Evolutionary conservation across 306 rosid genomes (phyloP), one percentile per base, ranked within the genome.

Genomic region (Cajanus cajan): DNA sequence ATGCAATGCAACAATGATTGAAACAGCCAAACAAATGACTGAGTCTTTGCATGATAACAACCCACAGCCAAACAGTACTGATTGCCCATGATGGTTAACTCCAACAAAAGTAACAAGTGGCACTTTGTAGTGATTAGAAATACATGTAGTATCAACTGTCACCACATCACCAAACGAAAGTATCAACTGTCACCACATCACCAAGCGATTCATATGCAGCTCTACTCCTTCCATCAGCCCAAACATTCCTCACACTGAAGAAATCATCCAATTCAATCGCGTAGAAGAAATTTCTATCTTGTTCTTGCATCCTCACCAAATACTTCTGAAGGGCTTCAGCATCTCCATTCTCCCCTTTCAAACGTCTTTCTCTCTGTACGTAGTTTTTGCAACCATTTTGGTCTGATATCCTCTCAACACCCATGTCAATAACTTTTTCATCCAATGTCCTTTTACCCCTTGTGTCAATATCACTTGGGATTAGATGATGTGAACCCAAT

Each of bases 91-190:
- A 74, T 81, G 84, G 44, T 81, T 74, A 4, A 74, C 80, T 54
- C 84, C 84, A 43, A 81, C 76, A 44, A 81, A 81, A 31, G 76
- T 64, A 43, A 7, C 76, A 11, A 81, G 80, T 11, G 84, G 76
- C 40, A 81, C 22, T n/a, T 74, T 74, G 80, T 81, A 66, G 39
- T 21, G 64, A 64, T 81, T 28, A 55, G 73, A 73, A 57, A 80
- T 68, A 55, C 50, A 73, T 18, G 80, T 52, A 9, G 76, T 64
- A 48, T 73, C 80, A 45, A 80, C 44, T 12, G 40, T 74, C 64
- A 74, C 76, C 64, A 81, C 84, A 44, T 81, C 84, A 72, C 84
- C 80, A 31, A 81, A 81, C 25, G n/a, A n/a, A n/a, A n/a, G n/a
- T n/a, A n/a, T n/a, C n/a, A n/a, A n/a, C n/a, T n/a, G n/a, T n/a